These are phyloP conservation scores for Septoria linicola DNA, from an alignment of 2,329 filamentous ascomycete species.

Conservation along the genomic window DNA sequence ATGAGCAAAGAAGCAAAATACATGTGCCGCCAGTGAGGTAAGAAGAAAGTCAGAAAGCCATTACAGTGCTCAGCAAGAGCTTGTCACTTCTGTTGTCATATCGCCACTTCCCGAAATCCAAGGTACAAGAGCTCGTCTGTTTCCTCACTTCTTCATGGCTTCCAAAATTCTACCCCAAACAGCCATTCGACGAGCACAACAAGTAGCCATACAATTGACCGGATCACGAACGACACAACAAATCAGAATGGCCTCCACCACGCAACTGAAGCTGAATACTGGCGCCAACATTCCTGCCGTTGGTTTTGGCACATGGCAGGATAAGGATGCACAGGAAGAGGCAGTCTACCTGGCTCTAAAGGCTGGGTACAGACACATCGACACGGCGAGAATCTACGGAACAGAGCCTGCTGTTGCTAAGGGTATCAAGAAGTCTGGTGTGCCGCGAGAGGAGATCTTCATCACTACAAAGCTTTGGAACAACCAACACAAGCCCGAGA, in stretches of 20 bases:
- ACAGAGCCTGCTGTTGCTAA: constrained; percentile 66
- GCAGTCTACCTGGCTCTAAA: constrained; percentile 50
- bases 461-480: constrained; percentile 59
- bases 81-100: constrained; percentile 2
- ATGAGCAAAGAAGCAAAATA: background rate
- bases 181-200: constrained; percentile 19
- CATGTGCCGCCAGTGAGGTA: background rate
- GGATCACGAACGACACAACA: constrained; percentile 18
- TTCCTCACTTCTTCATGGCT: constrained; percentile 6
- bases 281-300: constrained; percentile 39
- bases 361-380: constrained; percentile 57
- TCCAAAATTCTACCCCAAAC: constrained; percentile 7
- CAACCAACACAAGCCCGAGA: constrained; percentile 60
- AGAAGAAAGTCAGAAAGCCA: background rate
- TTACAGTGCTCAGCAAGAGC: no score
- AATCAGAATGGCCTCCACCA: constrained; percentile 35
- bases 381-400: constrained; percentile 45
- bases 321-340: constrained; percentile 49
- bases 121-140: constrained; percentile 4
- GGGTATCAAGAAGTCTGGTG: constrained; percentile 62
- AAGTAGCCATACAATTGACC: constrained; percentile 21
- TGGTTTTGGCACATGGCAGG: constrained; percentile 56
- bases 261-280: constrained; percentile 39
- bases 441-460: constrained; percentile 65
- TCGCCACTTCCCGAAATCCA: background rate